phyloP scores from a whole-genome alignment of 108 stramenopile species.

The Ochromonas danica region DNA sequence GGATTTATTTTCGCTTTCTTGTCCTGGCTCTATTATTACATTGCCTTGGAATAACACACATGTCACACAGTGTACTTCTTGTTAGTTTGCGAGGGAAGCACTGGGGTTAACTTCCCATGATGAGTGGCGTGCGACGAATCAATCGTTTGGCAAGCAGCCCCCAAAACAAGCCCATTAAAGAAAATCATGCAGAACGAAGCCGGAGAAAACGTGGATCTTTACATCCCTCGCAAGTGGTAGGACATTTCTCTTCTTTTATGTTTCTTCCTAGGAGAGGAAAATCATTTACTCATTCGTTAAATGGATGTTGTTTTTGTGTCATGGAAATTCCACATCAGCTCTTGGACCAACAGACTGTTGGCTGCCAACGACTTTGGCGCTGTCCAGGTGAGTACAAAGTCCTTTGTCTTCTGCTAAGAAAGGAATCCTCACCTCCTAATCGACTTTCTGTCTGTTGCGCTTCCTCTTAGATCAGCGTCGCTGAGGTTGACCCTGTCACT shows the following conservation, averaged over 20 bases:
- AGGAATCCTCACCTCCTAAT: neutral
- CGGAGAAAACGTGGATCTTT: conserved; percentile 93
- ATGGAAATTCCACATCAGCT: too few relatives aligned
- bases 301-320: too few relatives aligned
- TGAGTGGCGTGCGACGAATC: conserved; percentile 13
- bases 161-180: too few relatives aligned
- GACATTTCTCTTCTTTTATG: conserved; percentile 6
- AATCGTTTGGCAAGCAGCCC: too few relatives aligned
- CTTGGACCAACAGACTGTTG: conserved; percentile 89
- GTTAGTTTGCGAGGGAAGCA: conserved; percentile 14
- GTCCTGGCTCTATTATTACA: conserved; percentile 15
- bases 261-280: too few relatives aligned
- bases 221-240: conserved; percentile 92
- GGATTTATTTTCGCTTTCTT: conserved; percentile 17
- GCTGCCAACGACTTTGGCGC: conserved; percentile 88
- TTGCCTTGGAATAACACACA: conserved; percentile 15
- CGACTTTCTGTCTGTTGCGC: neutral
- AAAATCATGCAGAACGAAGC: conserved; percentile 85
- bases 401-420: neutral
- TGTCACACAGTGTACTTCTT: conserved; percentile 15
- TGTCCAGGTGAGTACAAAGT: conserved; percentile 54
- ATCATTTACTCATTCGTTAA: too few relatives aligned
- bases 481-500: conserved; percentile 87
- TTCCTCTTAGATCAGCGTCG: conserved; percentile 93
- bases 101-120: conserved; percentile 14